Percentiles rank a stretch among this genome's conserved stretches.
phyloP scores from a whole-genome alignment of 805 yeast species.

The Yarrowia porcina region DNA sequence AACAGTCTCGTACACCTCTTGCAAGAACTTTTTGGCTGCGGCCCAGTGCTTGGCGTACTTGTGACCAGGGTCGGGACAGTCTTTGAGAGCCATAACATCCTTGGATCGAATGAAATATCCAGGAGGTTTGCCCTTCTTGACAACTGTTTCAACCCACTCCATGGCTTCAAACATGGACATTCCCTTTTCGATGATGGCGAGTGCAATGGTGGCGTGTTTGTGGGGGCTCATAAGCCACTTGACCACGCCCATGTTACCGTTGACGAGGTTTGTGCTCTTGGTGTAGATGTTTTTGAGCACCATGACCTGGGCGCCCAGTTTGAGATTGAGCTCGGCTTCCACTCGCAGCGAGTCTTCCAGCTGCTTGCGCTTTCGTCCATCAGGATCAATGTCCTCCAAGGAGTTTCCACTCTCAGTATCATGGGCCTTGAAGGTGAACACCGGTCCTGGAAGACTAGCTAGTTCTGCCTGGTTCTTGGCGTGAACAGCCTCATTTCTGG shows the following conservation, averaged over 20 bases:
- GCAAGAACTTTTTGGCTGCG: neutral
- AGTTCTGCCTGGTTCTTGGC: slow-evolving; percentile 60
- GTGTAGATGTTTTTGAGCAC: slow-evolving; percentile 63
- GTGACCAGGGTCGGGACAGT: neutral
- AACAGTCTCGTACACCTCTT: slow-evolving; percentile 3
- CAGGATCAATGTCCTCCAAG: slow-evolving; percentile 37
- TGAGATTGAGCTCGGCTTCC: slow-evolving; percentile 48
- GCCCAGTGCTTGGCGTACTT: neutral
- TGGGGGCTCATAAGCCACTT: slow-evolving; percentile 45
- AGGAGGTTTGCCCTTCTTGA: neutral
- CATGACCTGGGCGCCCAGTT: slow-evolving; percentile 90
- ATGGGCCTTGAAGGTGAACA: slow-evolving; percentile 29
- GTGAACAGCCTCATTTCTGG: slow-evolving; percentile 81
- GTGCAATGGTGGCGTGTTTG: neutral
- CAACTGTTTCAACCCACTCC: neutral
- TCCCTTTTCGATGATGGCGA: too few species aligned
- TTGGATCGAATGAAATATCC: neutral
- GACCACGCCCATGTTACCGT: slow-evolving; percentile 84
- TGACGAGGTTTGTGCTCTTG: slow-evolving; percentile 59
- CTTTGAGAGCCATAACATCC: neutral
- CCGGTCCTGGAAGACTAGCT: slow-evolving; percentile 48
- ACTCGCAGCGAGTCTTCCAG: slow-evolving; percentile 62
- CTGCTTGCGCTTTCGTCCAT: slow-evolving; percentile 32
- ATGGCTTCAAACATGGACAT: neutral
- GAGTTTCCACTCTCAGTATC: neutral